phyloP scores from a whole-genome alignment of 331 rosid species.

The Acacia pycnantha region DNA sequence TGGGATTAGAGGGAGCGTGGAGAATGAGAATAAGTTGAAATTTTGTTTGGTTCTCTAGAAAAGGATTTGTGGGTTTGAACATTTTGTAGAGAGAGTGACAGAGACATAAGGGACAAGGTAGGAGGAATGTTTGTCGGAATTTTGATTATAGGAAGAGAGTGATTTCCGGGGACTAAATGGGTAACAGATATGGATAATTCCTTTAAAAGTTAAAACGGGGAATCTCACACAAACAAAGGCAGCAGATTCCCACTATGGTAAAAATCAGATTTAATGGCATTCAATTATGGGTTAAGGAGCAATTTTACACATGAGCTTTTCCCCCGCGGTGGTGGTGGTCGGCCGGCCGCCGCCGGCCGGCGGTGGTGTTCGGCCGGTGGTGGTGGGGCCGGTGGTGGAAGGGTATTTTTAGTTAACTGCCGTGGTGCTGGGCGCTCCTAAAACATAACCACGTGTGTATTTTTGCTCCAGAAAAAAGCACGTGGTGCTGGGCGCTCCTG shows the following conservation, averaged over 20 bases:
- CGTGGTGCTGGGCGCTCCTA: no score
- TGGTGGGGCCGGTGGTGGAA: no score
- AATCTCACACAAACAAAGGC: neutral
- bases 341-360: no score
- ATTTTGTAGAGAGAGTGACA: neutral
- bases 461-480: no score
- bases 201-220: neutral
- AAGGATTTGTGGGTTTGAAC: neutral
- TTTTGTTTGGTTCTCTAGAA: constrained; percentile 20
- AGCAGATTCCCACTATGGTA: neutral
- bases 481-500: no score
- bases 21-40: neutral
- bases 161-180: constrained; percentile 25
- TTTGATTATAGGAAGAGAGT: constrained; percentile 21
- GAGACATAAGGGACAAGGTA: constrained; percentile 2
- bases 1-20: constrained; percentile 1
- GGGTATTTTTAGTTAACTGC: no score
- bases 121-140: constrained; percentile 37
- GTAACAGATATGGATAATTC: constrained; percentile 9
- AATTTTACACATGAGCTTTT: no score
- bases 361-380: no score
- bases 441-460: no score
- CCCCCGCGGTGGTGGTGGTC: no score
- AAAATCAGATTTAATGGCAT: neutral
- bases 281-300: no score